Evolutionary conservation across 352 stramenopile genomes (phyloP).

Genomic region (Phytophthora sp.): DNA sequence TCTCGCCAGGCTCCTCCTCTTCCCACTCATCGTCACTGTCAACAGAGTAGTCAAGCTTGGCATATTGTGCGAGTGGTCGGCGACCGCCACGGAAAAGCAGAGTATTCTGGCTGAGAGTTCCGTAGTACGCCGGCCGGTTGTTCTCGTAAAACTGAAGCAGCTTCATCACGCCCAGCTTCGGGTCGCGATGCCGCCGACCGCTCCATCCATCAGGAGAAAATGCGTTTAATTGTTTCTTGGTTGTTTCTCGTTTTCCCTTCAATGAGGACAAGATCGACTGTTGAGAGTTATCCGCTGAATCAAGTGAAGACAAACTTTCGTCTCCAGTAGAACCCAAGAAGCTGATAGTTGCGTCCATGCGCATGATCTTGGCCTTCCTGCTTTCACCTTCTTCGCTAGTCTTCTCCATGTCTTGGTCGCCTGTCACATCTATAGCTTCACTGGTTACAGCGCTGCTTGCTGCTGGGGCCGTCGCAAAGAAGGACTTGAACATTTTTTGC

Average conservation of each 20-base stretch:
- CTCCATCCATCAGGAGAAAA: constrained; percentile 50
- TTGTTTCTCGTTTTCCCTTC: constrained; percentile 30
- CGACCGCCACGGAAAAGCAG: constrained; percentile 66
- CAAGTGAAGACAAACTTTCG: neutral
- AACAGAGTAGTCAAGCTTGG: constrained; percentile 76
- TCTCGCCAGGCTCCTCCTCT: constrained; percentile 87
- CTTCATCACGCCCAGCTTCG: constrained; percentile 81
- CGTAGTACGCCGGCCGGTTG: constrained; percentile 78
- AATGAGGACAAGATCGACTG: constrained; percentile 38
- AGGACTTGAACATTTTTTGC: constrained; percentile 68
- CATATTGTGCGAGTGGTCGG: constrained; percentile 64
- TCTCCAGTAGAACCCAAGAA: constrained; percentile 27
- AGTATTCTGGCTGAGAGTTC: constrained; percentile 70
- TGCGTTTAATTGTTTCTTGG: constrained; percentile 28
- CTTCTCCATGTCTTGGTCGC: constrained; percentile 10
- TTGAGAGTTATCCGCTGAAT: neutral
- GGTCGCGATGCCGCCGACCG: constrained; percentile 53
- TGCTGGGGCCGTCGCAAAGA: constrained; percentile 43
- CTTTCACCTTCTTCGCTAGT: constrained; percentile 9
- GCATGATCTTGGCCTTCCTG: constrained; percentile 45
- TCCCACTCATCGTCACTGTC: constrained; percentile 91
- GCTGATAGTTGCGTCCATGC: constrained; percentile 55
- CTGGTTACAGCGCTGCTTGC: constrained; percentile 10
- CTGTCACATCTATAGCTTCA: constrained; percentile 32
- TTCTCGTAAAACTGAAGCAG: constrained; percentile 90